Conservation (phyloP, 2,329 filamentous ascomycete species). For the Neopestalotiopsis sp. region DNA sequence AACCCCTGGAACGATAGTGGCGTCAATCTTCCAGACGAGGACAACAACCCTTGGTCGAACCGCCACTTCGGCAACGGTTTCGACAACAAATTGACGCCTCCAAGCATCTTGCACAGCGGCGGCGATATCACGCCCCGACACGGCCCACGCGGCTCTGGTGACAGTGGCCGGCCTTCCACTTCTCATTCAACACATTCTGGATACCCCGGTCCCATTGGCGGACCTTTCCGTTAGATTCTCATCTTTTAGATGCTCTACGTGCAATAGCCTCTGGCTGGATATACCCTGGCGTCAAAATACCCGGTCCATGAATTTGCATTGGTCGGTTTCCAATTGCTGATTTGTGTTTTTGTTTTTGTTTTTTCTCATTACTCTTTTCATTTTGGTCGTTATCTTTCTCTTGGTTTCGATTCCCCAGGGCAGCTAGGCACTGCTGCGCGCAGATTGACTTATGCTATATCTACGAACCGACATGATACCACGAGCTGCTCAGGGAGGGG, state of each 20-base stretch:
- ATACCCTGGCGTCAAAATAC: conserved; percentile 69
- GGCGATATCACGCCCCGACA: conserved; percentile 87
- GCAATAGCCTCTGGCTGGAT: conserved; percentile 66
- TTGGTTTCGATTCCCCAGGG: conserved; percentile 29
- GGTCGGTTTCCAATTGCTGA: conserved; percentile 47
- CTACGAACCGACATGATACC: conserved; percentile 38
- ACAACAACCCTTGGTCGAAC: conserved; percentile 66
- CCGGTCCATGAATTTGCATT: conserved; percentile 50
- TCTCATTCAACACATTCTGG: conserved; percentile 95
- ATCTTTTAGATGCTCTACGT: conserved; percentile 53
- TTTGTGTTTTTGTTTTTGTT: conserved; percentile 29
- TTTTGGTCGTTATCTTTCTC: conserved; percentile 26
- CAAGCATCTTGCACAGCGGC: conserved; percentile 68
- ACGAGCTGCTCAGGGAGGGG: conserved; percentile 34
- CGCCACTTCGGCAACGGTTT: conserved; percentile 70
- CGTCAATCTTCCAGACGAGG: conserved; percentile 90
- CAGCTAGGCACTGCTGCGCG: conserved; percentile 31
- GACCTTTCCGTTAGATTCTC: conserved; percentile 82
- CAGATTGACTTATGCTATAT: conserved; percentile 38
- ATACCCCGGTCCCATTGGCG: conserved; percentile 92
- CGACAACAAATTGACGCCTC: conserved; percentile 64
- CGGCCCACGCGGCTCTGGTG: conserved; percentile 81
- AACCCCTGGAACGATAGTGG: conserved; percentile 99
- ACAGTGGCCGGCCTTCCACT: conserved; percentile 90
- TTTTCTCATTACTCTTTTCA: conserved; percentile 35